phyloP scores from a whole-genome alignment of 257 asterid genomes.

The Nicotiana attenuata region DNA sequence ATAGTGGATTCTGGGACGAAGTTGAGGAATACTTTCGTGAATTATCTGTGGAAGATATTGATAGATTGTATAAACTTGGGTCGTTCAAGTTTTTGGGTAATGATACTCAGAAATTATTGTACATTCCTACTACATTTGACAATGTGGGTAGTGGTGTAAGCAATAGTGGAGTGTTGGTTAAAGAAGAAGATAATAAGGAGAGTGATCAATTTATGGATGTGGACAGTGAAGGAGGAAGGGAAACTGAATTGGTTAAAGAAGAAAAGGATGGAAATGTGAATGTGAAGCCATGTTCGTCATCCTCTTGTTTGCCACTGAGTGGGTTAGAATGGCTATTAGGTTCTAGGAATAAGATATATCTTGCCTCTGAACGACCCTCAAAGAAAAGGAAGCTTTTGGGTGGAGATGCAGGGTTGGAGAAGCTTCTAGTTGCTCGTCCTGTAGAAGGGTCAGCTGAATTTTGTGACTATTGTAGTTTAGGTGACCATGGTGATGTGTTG shows the following conservation, averaged over 20 bases:
- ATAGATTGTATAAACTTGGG: constrained; percentile 42
- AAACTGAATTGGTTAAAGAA: constrained; percentile 9
- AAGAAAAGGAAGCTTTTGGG: constrained; percentile 91
- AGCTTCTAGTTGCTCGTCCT: constrained; percentile 73
- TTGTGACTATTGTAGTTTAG: constrained; percentile 83
- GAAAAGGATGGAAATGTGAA: constrained; percentile 29
- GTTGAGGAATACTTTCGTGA: constrained; percentile 81
- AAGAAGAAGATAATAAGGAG: constrained; percentile 27
- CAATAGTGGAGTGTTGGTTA: constrained; percentile 16
- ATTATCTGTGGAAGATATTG: constrained; percentile 55
- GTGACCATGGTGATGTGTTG: constrained; percentile 55
- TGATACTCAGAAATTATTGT: constrained; percentile 36
- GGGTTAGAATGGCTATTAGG: constrained; percentile 97
- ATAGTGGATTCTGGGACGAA: constrained; percentile 58
- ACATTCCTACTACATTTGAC: constrained; percentile 38
- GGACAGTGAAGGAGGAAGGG: constrained; percentile 29
- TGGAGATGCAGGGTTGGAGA: constrained; percentile 86
- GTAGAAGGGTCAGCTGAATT: constrained; percentile 62
- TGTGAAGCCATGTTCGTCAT: constrained; percentile 21
- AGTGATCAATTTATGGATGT: constrained; percentile 45
- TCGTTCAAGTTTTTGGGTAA: constrained; percentile 23
- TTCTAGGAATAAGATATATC: constrained; percentile 71
- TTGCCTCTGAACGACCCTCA: constrained; percentile 81
- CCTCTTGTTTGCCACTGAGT: constrained; percentile 26
- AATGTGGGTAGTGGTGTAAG: constrained; percentile 17